A percentile compares a stretch with the other conserved stretches of the same genome.
Evolutionary conservation across 78 protist species (phyloP).

Genomic region (Creolimax fragrantissima): DNA sequence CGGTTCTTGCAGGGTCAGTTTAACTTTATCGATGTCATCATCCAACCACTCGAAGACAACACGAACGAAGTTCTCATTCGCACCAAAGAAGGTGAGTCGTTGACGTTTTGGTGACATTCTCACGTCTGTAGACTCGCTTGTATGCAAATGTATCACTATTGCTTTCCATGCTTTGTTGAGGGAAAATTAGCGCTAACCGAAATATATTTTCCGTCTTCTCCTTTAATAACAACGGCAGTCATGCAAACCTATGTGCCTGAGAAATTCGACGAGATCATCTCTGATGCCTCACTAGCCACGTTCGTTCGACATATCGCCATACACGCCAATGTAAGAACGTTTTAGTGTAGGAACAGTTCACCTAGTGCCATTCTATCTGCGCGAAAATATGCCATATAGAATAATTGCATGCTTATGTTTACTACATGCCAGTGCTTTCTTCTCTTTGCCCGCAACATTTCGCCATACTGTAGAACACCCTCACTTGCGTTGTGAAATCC

Average conservation of each 20-base stretch:
- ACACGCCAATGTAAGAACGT: conserved; percentile 4
- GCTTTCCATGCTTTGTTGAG: too few species aligned
- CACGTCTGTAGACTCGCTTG: too few species aligned
- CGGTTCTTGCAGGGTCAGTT: conserved; percentile 21
- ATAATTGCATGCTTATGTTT: not conserved
- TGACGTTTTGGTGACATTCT: too few species aligned
- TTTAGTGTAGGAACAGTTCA: not conserved
- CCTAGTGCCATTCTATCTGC: not conserved
- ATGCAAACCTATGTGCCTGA: conserved; percentile 23
- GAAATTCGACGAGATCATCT: conserved; percentile 15
- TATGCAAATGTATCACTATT: too few species aligned
- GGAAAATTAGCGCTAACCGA: too few species aligned
- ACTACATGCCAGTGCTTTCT: too few species aligned
- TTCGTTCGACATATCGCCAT: conserved; percentile 12
- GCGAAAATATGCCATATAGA: not conserved
- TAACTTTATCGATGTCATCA: conserved; percentile 15
- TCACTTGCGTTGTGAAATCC: not conserved
- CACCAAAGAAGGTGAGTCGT: conserved; percentile 5
- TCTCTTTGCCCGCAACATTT: not conserved
- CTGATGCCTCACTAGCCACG: conserved; percentile 18
- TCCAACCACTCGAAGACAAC: conserved; percentile 20
- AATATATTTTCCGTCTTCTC: too few species aligned
- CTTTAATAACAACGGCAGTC: too few species aligned
- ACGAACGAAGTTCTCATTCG: conserved; percentile 5
- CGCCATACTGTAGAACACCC: not conserved